Evolutionary conservation across 192 early-diverging fungal genomes (phyloP).

Genomic region (Chytriomyces confervae): DNA sequence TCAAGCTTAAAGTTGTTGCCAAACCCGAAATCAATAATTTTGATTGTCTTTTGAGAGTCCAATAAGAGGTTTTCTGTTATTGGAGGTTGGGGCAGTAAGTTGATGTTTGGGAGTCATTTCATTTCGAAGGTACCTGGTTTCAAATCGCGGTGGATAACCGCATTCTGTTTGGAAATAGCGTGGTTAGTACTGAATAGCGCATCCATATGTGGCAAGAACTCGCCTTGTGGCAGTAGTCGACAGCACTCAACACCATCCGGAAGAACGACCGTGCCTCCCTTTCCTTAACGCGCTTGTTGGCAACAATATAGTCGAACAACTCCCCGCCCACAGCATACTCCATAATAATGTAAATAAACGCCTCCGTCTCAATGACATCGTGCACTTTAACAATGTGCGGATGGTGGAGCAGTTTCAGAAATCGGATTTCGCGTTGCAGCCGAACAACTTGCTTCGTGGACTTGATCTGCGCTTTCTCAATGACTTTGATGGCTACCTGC

Average conservation of each 20-base stretch:
- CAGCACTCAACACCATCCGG: constrained; percentile 78
- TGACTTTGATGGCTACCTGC: constrained; percentile 52
- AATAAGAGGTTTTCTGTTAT: constrained; percentile 83
- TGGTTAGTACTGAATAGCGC: constrained; percentile 47
- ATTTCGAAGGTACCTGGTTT: constrained; percentile 61
- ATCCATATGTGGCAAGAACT: constrained; percentile 66
- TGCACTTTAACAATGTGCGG: constrained; percentile 88
- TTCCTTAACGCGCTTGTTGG: constrained; percentile 78
- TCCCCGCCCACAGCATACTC: constrained; percentile 87
- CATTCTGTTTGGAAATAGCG: constrained; percentile 42
- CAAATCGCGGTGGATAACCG: constrained; percentile 76
- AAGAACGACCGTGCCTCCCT: constrained; percentile 86
- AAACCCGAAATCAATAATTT: constrained; percentile 91
- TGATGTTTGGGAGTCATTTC: neutral
- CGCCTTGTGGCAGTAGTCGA: constrained; percentile 66
- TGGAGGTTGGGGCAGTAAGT: neutral
- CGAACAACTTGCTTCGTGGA: constrained; percentile 73
- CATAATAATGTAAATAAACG: constrained; percentile 85
- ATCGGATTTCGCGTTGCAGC: constrained; percentile 70
- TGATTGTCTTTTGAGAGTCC: constrained; percentile 70
- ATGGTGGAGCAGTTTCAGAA: constrained; percentile 87
- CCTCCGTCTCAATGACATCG: constrained; percentile 79
- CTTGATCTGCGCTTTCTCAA: constrained; percentile 53
- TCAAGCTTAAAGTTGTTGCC: constrained; percentile 66
- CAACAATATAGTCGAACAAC: constrained; percentile 86